Conservation (phyloP, 2,329 filamentous ascomycete genomes). For the Talaromyces sp. region DNA sequence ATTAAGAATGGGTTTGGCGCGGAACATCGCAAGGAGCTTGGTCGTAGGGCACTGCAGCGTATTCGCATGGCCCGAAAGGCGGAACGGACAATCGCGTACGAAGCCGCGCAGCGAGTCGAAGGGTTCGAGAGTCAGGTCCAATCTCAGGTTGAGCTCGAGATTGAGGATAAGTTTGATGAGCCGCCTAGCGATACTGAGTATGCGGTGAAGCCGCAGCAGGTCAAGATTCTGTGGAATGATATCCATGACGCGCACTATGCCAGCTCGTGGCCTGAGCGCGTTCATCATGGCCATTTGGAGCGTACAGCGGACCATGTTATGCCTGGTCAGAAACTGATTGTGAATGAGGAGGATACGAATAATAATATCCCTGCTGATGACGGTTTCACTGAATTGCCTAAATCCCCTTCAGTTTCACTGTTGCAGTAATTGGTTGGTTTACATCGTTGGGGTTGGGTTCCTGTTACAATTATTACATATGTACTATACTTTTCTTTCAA, state of each 20-base stretch:
- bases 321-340: slow-evolving; percentile 29
- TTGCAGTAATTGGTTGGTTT: not conserved
- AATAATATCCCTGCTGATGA: slow-evolving; percentile 28
- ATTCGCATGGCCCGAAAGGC: slow-evolving; percentile 30
- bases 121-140: slow-evolving; percentile 28
- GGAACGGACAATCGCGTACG: slow-evolving; percentile 28
- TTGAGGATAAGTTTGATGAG: slow-evolving; percentile 3
- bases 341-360: slow-evolving; percentile 11
- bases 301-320: slow-evolving; percentile 39
- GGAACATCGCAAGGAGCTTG: slow-evolving; percentile 34
- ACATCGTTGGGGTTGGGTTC: not conserved
- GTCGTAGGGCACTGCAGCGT: slow-evolving; percentile 32
- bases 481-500: slow-evolving; percentile 13
- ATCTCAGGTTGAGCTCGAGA: slow-evolving; percentile 20
- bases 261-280: slow-evolving; percentile 43
- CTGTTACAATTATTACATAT: slow-evolving; percentile 23
- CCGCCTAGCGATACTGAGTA: slow-evolving; percentile 22
- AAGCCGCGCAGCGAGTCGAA: slow-evolving; percentile 25
- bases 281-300: slow-evolving; percentile 45
- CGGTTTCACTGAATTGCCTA: slow-evolving; percentile 18
- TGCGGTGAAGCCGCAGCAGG: slow-evolving; percentile 31
- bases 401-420: not conserved
- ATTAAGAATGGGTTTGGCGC: slow-evolving; percentile 33
- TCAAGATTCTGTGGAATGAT: slow-evolving; percentile 50
- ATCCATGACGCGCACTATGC: slow-evolving; percentile 45